These are phyloP conservation scores for Pulveroboletus sp. DNA, from an alignment of 768 basidiomycete genomes.

Conservation along the genomic window DNA sequence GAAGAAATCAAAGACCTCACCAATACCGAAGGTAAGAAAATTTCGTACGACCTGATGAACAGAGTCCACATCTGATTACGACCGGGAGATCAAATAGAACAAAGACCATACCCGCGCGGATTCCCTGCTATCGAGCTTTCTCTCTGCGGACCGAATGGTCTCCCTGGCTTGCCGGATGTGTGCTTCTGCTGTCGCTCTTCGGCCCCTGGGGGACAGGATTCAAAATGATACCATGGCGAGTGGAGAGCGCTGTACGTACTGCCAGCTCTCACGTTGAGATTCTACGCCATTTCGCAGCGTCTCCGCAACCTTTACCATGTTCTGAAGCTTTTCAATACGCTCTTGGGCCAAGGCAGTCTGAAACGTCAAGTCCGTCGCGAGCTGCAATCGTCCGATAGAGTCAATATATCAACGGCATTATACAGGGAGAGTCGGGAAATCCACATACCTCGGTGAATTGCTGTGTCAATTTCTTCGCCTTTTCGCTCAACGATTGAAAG, in stretches of 20 bases:
- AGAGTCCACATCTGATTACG: background rate
- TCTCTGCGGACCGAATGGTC: constrained; percentile 10
- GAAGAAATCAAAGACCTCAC: constrained; percentile 15
- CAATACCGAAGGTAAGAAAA: constrained; percentile 12
- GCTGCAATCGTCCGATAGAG: too few species aligned
- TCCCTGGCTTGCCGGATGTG: constrained; percentile 12
- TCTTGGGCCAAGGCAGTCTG: constrained; percentile 1
- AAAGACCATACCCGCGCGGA: constrained; percentile 10
- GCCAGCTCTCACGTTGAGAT: constrained; percentile 4
- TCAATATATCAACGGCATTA: too few species aligned
- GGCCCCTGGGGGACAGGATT: background rate
- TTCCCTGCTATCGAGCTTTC: constrained; percentile 11
- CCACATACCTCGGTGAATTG: constrained; percentile 6
- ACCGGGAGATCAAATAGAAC: background rate
- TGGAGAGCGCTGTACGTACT: background rate
- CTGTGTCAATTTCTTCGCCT: constrained; percentile 8
- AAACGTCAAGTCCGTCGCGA: constrained; percentile 13
- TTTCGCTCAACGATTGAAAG: constrained; percentile 7
- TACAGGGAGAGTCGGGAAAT: background rate
- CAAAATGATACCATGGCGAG: background rate
- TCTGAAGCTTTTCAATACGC: background rate
- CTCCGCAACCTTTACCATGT: background rate
- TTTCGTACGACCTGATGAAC: constrained; percentile 11
- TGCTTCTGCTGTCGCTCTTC: background rate
- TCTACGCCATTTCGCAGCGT: background rate